Evolutionary conservation across 2,329 filamentous ascomycete genomes (phyloP), one percentile per base, ranked within the genome.

Genomic region (Penicillium oxalicum): DNA sequence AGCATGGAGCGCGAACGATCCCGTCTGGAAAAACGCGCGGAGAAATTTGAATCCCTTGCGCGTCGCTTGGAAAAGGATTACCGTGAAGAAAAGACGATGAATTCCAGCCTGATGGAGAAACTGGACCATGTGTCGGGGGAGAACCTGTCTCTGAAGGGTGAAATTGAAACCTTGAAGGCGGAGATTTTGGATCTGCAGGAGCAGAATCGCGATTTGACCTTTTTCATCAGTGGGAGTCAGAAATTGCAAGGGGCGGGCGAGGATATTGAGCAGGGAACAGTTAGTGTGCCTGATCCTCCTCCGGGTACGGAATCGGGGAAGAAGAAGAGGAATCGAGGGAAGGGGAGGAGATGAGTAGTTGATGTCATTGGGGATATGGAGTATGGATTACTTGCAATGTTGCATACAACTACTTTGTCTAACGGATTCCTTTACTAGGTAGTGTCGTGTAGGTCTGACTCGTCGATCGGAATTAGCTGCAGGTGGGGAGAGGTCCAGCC

Each of bases 31-130:
- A 79, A 76, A 35, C 84, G 84, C 24, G 85, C 84, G 0, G 76
- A 79, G 45, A 89, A 87, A 62, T 85, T 88, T 35, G 81, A 88
- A 45, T 80, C 84, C 36, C 77, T 96, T 59, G 88, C 91, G 0
- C 79, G 89, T 13, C 84, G 77, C 38, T 74, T 97, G 53, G 80
- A 86, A 47, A 85, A 85, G 62, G 81, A 87, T 55, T 81, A 88
- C 49, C 84, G 87, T 50, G 91, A 96, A 67, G 91, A 97, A 70
- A 93, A 95, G 69, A 80, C 83, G 12, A 82, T 97, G 45, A 87
- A 84, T 45, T 83, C 89, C 56, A 87, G 86, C 2, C 73, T 98
- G 52, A 80, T 96, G 79, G 77, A 84, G 65, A 78, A 88, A n/a
- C 61, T 97, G 55, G 80, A 84, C 54, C 83, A 87, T 56, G 68